A percentile compares a stretch with the other conserved stretches of the same genome.
These are phyloP conservation scores for Aspergillus versicolor DNA, from an alignment of 2,329 filamentous ascomycete genomes.

Conservation along the genomic window DNA sequence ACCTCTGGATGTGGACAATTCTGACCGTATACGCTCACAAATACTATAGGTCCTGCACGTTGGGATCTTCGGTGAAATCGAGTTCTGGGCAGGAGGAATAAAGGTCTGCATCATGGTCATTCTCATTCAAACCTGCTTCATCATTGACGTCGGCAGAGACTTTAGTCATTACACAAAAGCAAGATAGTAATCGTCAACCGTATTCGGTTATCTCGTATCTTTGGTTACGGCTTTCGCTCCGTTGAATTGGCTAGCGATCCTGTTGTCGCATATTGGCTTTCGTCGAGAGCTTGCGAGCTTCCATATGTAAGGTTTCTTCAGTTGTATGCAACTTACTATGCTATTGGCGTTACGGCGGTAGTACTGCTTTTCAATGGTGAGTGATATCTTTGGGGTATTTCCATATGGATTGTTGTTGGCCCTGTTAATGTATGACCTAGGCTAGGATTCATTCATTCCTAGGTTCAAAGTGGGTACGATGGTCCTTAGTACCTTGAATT, in stretches of 20 bases:
- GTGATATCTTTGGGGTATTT: no score
- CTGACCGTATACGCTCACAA: neutral
- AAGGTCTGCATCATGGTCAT: neutral
- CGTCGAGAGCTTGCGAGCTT: neutral
- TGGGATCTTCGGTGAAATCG: neutral
- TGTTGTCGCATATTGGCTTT: neutral
- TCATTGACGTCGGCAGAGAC: neutral
- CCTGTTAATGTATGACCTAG: neutral
- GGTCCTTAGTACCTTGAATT: neutral
- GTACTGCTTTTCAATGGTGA: neutral
- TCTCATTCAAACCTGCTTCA: neutral
- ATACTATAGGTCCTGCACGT: neutral
- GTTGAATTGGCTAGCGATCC: constrained; percentile 1
- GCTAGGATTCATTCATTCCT: neutral
- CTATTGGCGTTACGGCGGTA: neutral
- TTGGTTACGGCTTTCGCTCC: constrained; percentile 1
- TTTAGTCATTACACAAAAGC: constrained; percentile 44
- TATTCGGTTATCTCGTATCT: constrained; percentile 57
- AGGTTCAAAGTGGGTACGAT: neutral
- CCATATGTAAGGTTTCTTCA: neutral
- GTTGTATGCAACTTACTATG: neutral
- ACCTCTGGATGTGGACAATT: neutral
- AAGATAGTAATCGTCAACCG: constrained; percentile 46
- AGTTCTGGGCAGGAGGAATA: neutral
- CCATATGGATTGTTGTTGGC: no score